Percentiles rank a stretch among this genome's conserved stretches.
phyloP scores from a whole-genome alignment of 345 rosid genomes.

The Sonneratia alba region DNA sequence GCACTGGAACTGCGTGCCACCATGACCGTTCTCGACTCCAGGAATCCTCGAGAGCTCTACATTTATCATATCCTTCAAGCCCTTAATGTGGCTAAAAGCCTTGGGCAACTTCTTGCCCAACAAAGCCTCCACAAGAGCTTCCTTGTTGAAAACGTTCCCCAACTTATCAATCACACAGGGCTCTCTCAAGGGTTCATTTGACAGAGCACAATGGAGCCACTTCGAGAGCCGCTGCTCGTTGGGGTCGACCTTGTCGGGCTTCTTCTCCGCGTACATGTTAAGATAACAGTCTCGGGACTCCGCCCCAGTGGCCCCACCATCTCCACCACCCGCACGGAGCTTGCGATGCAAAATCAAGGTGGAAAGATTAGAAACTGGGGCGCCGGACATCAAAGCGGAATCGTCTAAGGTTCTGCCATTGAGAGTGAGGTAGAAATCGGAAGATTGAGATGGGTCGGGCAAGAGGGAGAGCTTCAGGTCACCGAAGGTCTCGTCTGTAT shows the following conservation, averaged over 20 bases:
- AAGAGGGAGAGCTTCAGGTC: conserved; percentile 35
- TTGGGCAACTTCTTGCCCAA: conserved; percentile 63
- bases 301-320: conserved; percentile 98
- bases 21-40: conserved; percentile 33
- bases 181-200: conserved; percentile 61
- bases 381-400: conserved; percentile 29
- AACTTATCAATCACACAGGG: conserved; percentile 82
- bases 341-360: conserved; percentile 47
- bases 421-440: conserved; percentile 41
- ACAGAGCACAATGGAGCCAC: conserved; percentile 78
- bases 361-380: conserved; percentile 42
- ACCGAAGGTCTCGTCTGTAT: conserved; percentile 30
- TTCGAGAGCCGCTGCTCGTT: conserved; percentile 85
- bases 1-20: conserved; percentile 53
- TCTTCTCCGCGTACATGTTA: conserved; percentile 90
- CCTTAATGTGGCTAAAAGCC: conserved; percentile 59
- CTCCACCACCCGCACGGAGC: conserved; percentile 84
- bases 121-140: conserved; percentile 65
- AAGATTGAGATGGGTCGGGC: conserved; percentile 13
- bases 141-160: conserved; percentile 81
- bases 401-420: conserved; percentile 51
- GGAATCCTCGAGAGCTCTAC: conserved; percentile 47
- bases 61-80: conserved; percentile 70
- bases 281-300: conserved; percentile 95
- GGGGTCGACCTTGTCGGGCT: conserved; percentile 88